Evolutionary conservation across 331 rosid genomes (phyloP).

Genomic region (Malus hybrid): DNA sequence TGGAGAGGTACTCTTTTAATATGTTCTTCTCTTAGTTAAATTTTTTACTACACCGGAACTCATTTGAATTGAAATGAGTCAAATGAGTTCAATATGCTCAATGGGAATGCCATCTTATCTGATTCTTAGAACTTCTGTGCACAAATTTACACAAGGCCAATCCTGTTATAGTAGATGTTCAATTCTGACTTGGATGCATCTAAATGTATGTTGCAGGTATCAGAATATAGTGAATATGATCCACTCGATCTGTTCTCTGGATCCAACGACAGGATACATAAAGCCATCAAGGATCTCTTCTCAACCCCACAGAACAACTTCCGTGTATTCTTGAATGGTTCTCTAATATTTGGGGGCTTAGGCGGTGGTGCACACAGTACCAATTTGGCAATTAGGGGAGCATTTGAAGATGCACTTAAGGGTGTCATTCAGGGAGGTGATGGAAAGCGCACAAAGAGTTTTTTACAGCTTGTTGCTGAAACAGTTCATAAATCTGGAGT

Average conservation of each 20-base stretch:
- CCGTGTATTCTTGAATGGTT: conserved; percentile 82
- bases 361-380: conserved; percentile 62
- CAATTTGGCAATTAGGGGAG: conserved; percentile 32
- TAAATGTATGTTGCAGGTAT: conserved; percentile 42
- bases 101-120: conserved; percentile 15
- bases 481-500: conserved; percentile 52
- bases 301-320: conserved; percentile 87
- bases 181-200: conserved; percentile 17
- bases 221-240: conserved; percentile 58
- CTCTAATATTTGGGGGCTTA: conserved; percentile 65
- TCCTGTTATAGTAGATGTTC: not conserved
- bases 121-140: not conserved
- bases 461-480: conserved; percentile 60
- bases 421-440: conserved; percentile 46
- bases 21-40: not conserved
- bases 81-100: not conserved
- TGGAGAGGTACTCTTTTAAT: conserved; percentile 52
- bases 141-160: not conserved
- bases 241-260: conserved; percentile 89
- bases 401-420: conserved; percentile 74
- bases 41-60: not conserved
- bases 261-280: conserved; percentile 65
- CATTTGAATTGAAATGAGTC: not conserved
- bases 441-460: conserved; percentile 44
- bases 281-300: conserved; percentile 71